phyloP scores from a whole-genome alignment of 495 filamentous ascomycete species.

The Jackrogersella minutella region DNA sequence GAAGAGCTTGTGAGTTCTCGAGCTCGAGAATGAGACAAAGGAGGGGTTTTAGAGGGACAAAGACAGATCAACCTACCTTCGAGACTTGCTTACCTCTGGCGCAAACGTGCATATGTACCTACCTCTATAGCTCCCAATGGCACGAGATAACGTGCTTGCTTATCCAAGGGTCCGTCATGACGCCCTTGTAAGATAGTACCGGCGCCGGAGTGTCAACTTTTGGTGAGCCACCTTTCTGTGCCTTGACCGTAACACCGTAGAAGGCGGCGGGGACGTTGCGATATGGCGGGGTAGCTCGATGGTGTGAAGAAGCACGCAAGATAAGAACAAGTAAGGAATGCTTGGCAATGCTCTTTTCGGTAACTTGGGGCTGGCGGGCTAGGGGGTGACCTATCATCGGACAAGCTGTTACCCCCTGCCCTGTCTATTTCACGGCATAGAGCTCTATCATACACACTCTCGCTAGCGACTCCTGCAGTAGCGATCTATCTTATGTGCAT shows the following conservation, averaged over 20 bases:
- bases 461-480: slow-evolving; percentile 16
- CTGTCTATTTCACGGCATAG: slow-evolving; percentile 23
- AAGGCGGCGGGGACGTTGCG: slow-evolving; percentile 32
- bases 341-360: slow-evolving; percentile 36
- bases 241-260: neutral
- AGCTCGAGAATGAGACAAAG: slow-evolving; percentile 27
- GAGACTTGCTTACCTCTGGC: slow-evolving; percentile 22
- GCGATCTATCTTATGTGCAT: slow-evolving; percentile 18
- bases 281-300: slow-evolving; percentile 28
- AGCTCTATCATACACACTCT: slow-evolving; percentile 31
- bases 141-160: slow-evolving; percentile 39
- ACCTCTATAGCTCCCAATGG: slow-evolving; percentile 20
- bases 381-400: slow-evolving; percentile 33
- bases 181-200: slow-evolving; percentile 20
- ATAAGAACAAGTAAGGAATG: slow-evolving; percentile 27
- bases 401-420: slow-evolving; percentile 23
- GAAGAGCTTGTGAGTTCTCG: slow-evolving; percentile 2
- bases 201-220: slow-evolving; percentile 11
- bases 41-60: slow-evolving; percentile 36
- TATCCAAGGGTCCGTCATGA: slow-evolving; percentile 26
- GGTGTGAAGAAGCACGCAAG: slow-evolving; percentile 26
- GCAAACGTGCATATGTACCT: slow-evolving; percentile 8
- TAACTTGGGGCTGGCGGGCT: slow-evolving; percentile 19
- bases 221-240: slow-evolving; percentile 2
- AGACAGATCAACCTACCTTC: slow-evolving; percentile 17